Conservation (phyloP, 176 grass and related monocot genomes). For the Bolboschoenus planiculmis region DNA sequence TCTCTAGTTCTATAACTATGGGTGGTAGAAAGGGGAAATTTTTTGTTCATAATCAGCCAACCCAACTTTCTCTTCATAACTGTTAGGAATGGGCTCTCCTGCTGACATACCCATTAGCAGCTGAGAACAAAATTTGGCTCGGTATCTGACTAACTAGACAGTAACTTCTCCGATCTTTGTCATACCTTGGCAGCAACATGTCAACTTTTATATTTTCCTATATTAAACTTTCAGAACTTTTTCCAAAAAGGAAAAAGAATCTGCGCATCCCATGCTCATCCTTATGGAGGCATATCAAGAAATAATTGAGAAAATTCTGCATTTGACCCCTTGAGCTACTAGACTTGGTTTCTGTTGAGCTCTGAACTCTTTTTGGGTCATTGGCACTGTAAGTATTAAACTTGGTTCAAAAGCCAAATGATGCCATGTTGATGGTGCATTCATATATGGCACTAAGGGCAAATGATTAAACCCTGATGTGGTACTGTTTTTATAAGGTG, state of each 20-base stretch:
- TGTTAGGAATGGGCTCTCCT: not conserved
- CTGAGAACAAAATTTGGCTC: not conserved
- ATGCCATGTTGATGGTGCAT: not conserved
- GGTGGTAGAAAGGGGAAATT: too few species aligned
- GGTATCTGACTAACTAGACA: not conserved
- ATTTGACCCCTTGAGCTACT: not conserved
- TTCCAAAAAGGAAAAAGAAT: not conserved
- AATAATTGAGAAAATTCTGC: not conserved
- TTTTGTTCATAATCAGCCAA: not conserved
- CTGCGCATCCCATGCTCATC: not conserved
- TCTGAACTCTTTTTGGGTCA: not conserved
- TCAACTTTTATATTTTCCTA: not conserved
- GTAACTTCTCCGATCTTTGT: not conserved
- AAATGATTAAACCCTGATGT: not conserved
- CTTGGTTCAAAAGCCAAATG: not conserved
- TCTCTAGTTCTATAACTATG: not conserved
- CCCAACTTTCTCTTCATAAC: not conserved
- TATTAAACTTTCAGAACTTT: not conserved
- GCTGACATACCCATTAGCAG: not conserved
- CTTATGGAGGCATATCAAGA: not conserved
- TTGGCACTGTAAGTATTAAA: not conserved
- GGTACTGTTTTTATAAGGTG: too few species aligned
- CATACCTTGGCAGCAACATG: not conserved
- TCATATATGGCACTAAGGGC: not conserved
- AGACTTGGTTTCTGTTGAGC: not conserved